Conservation (phyloP, 768 basidiomycete genomes). For the Tylopilus cervinicoccineus region DNA sequence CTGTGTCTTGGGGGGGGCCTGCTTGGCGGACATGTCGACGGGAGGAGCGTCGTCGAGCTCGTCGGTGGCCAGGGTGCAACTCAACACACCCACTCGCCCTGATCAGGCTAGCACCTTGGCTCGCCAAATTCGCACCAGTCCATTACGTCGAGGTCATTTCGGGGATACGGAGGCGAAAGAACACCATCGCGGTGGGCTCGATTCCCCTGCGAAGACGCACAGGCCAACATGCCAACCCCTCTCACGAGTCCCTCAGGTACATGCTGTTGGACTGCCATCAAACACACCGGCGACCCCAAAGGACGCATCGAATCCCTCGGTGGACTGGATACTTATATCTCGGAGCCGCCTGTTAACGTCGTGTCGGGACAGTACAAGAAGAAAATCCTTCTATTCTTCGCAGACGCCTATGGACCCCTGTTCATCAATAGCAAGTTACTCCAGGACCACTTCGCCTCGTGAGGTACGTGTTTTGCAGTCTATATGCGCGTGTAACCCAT, state of each 20-base stretch:
- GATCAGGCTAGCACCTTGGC: not conserved
- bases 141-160: not conserved
- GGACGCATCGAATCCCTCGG: constrained; percentile 45
- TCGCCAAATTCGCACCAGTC: not conserved
- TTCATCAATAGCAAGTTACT: constrained; percentile 53
- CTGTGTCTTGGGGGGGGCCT: not conserved
- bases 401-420: constrained; percentile 56
- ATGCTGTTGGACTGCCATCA: constrained; percentile 47
- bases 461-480: constrained; percentile 35
- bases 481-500: not conserved
- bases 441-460: constrained; percentile 58
- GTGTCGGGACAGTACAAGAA: constrained; percentile 27
- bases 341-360: constrained; percentile 38
- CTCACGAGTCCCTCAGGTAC: constrained; percentile 42
- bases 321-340: constrained; percentile 50
- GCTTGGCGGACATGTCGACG: constrained; percentile 11
- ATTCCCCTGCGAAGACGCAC: too few species aligned
- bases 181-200: too few species aligned
- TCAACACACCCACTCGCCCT: too few species aligned
- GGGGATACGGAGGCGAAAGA: too few species aligned
- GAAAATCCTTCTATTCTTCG: constrained; percentile 50
- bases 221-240: constrained; percentile 2
- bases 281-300: constrained; percentile 45
- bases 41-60: too few species aligned
- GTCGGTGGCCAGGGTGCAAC: too few species aligned